Evolutionary conservation across 768 basidiomycete genomes (phyloP), one percentile per base, ranked within the genome.

Genomic region (Serendipita sp.): DNA sequence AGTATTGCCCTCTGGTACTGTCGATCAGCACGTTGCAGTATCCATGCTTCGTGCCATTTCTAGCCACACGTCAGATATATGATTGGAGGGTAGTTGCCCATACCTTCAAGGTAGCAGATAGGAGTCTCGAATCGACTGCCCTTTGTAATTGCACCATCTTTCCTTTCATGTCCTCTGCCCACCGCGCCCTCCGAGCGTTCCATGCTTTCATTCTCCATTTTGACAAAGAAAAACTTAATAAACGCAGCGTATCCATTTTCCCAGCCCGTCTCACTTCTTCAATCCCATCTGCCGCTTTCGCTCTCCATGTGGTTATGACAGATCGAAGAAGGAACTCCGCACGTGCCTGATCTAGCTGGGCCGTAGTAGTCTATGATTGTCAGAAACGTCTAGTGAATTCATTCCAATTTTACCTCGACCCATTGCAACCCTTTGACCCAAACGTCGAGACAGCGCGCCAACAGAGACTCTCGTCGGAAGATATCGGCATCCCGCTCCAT

Each of bases 351-450:
- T 74, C 75, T 58, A 91, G 80, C 71, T 92, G 87, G 62, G 76
- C 71, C 65, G 80, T 75, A 13, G 87, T 90, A n/a, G 79, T 82
- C 90, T 93, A 66, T n/a, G 65, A 60, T 48, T 61, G 65, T 64
- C 58, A 60, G 64, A 67, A 61, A 60, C 48, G 44, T 34, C 24
- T 56, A 63, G 63, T 24, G 11, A 56, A 24, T n/a, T 42, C 63
- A 43, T 20, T 56, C n/a, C 20, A 30, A 9, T 20, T 88, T 64
- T 73, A 90, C 90, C 64, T 77, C 72, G 67, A 88, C 81, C 88
- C 90, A 90, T 48, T 79, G 72, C 67, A 79, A 80, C 1, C 83
- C 82, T 68, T 82, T 80, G 50, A 75, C 76, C 90, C 90, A 93
- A 64, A 84, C 79, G 53, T 83, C 80, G 82, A 83, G 87, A 68